Conservation (phyloP, 108 stramenopile genomes). For the Aurantiochytrium sp. region DNA sequence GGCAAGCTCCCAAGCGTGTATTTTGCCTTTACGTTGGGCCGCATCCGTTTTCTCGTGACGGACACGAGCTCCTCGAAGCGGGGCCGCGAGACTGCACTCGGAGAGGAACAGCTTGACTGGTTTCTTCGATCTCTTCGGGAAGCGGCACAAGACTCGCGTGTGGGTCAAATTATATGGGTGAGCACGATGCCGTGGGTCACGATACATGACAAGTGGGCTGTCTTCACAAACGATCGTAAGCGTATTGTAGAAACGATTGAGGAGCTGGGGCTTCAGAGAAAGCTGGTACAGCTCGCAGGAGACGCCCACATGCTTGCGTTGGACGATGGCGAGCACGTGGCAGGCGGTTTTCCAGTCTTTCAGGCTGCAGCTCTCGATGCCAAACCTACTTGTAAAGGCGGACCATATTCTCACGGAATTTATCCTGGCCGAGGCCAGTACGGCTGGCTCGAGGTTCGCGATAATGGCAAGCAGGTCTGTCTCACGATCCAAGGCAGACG, state of each 20-base stretch:
- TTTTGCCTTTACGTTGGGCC: not conserved
- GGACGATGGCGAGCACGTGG: not conserved
- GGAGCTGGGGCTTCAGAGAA: not conserved
- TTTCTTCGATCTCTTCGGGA: not conserved
- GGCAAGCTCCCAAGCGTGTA: not conserved
- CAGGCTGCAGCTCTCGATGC: slow-evolving; percentile 21
- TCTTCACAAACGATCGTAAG: not conserved
- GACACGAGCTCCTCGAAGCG: not conserved
- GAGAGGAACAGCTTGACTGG: slow-evolving; percentile 6
- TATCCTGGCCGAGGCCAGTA: slow-evolving; percentile 18
- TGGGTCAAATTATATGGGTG: slow-evolving; percentile 18
- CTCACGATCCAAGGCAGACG: not conserved
- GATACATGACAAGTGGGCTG: not conserved
- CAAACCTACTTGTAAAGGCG: slow-evolving; percentile 1
- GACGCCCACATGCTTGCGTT: slow-evolving; percentile 26
- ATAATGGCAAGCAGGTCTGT: not conserved
- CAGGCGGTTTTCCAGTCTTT: slow-evolving; percentile 19
- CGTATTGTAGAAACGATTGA: not conserved
- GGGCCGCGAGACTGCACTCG: not conserved
- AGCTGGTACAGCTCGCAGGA: not conserved
- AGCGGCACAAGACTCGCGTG: not conserved
- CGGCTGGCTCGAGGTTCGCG: not conserved
- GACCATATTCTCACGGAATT: slow-evolving; percentile 21
- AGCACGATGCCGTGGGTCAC: not conserved
- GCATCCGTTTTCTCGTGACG: not conserved